A percentile compares a stretch with the other conserved stretches of the same genome.
Evolutionary conservation across 148 eudicot species (phyloP).

Genomic region (Camellia lanceoleosa): DNA sequence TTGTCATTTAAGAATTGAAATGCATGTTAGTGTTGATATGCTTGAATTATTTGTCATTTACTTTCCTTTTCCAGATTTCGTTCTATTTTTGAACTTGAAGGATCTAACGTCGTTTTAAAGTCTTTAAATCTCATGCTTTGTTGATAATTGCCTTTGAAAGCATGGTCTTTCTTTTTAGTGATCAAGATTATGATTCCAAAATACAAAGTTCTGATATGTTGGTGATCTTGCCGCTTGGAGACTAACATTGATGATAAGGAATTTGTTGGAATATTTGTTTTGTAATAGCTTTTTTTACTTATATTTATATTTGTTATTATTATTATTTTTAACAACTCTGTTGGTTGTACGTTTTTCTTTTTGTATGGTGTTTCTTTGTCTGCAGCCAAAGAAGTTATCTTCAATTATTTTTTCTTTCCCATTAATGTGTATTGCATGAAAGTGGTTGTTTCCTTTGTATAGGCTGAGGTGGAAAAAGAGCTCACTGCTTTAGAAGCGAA

Average conservation of each 20-base stretch:
- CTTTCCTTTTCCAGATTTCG: not conserved
- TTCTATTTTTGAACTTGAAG: not conserved
- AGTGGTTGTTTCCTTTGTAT: conserved; percentile 17
- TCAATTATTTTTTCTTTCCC: not conserved
- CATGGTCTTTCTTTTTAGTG: not conserved
- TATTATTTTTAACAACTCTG: not conserved
- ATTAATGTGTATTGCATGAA: not conserved
- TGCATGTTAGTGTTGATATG: not conserved
- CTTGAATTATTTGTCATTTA: conserved; percentile 3
- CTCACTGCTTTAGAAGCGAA: conserved; percentile 64
- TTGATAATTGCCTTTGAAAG: not conserved
- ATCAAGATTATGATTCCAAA: not conserved
- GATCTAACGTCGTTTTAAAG: not conserved
- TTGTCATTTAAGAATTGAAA: not conserved
- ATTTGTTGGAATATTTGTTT: not conserved
- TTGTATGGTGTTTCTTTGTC: not conserved
- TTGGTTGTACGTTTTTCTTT: not conserved
- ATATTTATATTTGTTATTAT: not conserved
- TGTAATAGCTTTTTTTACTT: not conserved
- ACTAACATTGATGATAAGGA: not conserved
- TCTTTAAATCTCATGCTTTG: not conserved
- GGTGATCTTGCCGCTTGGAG: not conserved
- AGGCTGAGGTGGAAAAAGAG: conserved; percentile 87
- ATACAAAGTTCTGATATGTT: not conserved
- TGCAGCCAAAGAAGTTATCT: not conserved